Base-by-base conservation (phyloP, 2,329 filamentous ascomycete genomes). In the Colletotrichum lupini region DNA sequence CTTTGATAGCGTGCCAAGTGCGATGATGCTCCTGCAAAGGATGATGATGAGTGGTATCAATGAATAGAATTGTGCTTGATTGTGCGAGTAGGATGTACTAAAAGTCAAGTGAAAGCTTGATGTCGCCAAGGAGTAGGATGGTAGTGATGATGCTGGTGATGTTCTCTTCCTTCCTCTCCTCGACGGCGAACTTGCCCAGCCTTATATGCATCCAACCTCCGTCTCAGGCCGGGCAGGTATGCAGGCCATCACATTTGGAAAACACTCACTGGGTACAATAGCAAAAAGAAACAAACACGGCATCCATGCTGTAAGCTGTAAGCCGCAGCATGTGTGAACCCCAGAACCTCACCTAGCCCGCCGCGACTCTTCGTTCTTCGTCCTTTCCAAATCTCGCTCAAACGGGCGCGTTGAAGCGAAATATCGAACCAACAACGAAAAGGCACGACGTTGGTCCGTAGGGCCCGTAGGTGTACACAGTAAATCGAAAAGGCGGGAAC, bases 131-230 rank as follows among this genome's bases (percentile, higher is more conserved):
- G 19, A 49, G 42, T 49, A 49, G 42, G 42, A 49, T 49, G n/a
- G 11, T 24, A 7, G 14, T 19, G 5, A 16, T 19, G 14, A 30
- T 49, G 24, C 3, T 14, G 26, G 22, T 58, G 26, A 58, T 58
- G 55, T 26, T 7, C 30, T n/a, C 7, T 12, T 53, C 19, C 12
- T n/a, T 30, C 26, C 35, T 46, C 9, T 19, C 16, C 14, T 7
- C 24, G 14, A 49, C 35, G 30, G 59, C 59, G 37, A 60, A 14
- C 16, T 5, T 24, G 24, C 24, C 37, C 59, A 28, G 59, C n/a
- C 59, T 62, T 62, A 49, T 62, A 49, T n/a, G 37, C 37, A 62
- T 49, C 59, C 14, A 16, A 49, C 55, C 55, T 49, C 42, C 59
- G 37, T n/a, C 16, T 12, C 55, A 58, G 55, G 19, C 55, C 55